Base-by-base conservation (phyloP, 2,329 filamentous ascomycete species). In the Cladophialophora immunda region DNA sequence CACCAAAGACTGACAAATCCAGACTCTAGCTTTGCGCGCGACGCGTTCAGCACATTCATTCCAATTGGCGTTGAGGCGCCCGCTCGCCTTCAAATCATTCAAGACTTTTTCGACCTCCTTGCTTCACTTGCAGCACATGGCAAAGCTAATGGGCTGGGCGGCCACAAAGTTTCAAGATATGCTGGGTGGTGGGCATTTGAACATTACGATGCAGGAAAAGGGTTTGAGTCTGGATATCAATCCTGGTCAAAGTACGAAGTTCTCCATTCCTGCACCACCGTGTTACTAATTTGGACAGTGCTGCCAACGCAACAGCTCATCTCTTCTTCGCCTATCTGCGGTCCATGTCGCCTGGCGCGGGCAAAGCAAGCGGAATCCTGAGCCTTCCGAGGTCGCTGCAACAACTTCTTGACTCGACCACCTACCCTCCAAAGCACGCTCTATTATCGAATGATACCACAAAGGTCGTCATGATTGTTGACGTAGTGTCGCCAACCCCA, bases 121-220 rank as follows among this genome's bases (percentile, higher is more conserved):
- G 89, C 94, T 3, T 93, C 94, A 7, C 89, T 97, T 73, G 94
- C 95, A 36, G 95, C 95, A 15, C 92, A 97, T 75, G 92, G 92
- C 72, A 98, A 98, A 81, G 89, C 84, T 62, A 99, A 99, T 77
- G 95, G 95, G 52, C 87, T 99, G 70, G 92, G 93, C 68, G 95
- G 95, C 29, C 89, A 94, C 70, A 98, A 98, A 78, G 86, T 99
- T 62, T 98, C 95, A 9, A 88, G 95, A 72, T 92, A 97, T 86
- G 95, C 94, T 47, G 93, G 94, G 54, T 99, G 95, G 95, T 99
- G 95, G 95, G 93, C 94, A 0, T 99, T 99, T 77, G 94, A 97
- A 75, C 92, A 96, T 72, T 87, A 85, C 55, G 94, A 98, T 76
- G 89, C 89, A 6, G 92, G 91, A 50, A 94, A 91, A 76, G 95